phyloP scores from a whole-genome alignment of 2,329 filamentous ascomycete genomes.

The Xylaria sp. region DNA sequence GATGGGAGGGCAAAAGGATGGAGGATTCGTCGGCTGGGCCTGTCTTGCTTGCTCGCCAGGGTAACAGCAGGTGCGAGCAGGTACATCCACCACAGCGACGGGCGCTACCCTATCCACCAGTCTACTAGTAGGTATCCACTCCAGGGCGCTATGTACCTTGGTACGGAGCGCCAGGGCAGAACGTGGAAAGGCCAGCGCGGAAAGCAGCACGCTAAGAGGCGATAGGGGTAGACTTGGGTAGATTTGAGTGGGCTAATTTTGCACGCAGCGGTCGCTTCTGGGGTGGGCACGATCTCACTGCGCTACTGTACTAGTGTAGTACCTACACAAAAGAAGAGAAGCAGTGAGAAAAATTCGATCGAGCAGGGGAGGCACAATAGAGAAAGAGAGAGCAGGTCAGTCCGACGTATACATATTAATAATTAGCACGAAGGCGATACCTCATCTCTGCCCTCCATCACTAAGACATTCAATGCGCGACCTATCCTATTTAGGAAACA shows the following conservation, averaged over 20 bases:
- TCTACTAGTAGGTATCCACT: constrained; percentile 1
- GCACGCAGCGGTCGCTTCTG: constrained; percentile 24
- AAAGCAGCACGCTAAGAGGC: constrained; percentile 30
- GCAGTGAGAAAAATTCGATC: constrained; percentile 34
- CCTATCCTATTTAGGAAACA: constrained; percentile 24
- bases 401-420: constrained; percentile 17
- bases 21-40: constrained; percentile 35
- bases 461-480: background rate
- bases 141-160: constrained; percentile 30
- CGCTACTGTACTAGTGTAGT: background rate
- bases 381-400: constrained; percentile 23
- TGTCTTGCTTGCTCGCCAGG: constrained; percentile 28
- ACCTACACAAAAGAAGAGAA: background rate
- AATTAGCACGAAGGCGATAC: constrained; percentile 10
- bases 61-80: constrained; percentile 18
- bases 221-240: constrained; percentile 25
- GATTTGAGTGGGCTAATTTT: constrained; percentile 36
- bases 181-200: constrained; percentile 35
- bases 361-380: constrained; percentile 8
- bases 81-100: constrained; percentile 25
- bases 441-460: background rate
- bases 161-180: constrained; percentile 28
- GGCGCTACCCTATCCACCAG: constrained; percentile 7
- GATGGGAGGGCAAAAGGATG: constrained; percentile 37
- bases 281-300: constrained; percentile 32